phyloP scores from a whole-genome alignment of 2,329 filamentous ascomycete species.

The Diaporthe destruens region DNA sequence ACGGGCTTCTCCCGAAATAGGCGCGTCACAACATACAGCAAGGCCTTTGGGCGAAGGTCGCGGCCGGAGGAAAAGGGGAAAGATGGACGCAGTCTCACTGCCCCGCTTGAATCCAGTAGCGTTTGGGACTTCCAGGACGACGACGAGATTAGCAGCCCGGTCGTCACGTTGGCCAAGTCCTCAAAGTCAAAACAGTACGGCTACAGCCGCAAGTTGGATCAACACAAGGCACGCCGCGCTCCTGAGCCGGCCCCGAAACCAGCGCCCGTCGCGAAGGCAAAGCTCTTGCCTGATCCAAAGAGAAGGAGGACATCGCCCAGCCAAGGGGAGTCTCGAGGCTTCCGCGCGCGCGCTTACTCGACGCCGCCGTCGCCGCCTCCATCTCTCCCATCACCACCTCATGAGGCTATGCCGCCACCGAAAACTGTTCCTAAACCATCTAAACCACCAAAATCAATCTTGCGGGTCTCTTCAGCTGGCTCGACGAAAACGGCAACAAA shows the following conservation, averaged over 20 bases:
- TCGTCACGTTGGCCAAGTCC: constrained; percentile 38
- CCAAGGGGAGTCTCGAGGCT: constrained; percentile 20
- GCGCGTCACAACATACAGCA: constrained; percentile 50
- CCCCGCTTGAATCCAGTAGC: constrained; percentile 39
- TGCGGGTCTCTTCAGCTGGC: constrained; percentile 34
- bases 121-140: constrained; percentile 42
- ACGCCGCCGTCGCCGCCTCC: constrained; percentile 41
- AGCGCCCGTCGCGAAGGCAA: constrained; percentile 25
- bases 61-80: constrained; percentile 38
- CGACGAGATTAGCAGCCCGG: constrained; percentile 40
- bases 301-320: constrained; percentile 36
- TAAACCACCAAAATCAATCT: constrained; percentile 33
- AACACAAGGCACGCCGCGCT: constrained; percentile 28
- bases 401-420: constrained; percentile 39
- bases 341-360: constrained; percentile 39
- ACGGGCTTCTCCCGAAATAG: constrained; percentile 47
- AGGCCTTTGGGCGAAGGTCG: constrained; percentile 44
- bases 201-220: constrained; percentile 31
- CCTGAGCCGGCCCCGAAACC: constrained; percentile 3
- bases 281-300: constrained; percentile 35
- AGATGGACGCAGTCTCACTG: constrained; percentile 38
- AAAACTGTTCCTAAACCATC: constrained; percentile 35
- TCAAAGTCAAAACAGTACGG: constrained; percentile 38
- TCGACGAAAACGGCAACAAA: constrained; percentile 29
- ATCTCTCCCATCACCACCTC: constrained; percentile 39